Conservation (phyloP, 306 rosid genomes). For the Vicia faba region DNA sequence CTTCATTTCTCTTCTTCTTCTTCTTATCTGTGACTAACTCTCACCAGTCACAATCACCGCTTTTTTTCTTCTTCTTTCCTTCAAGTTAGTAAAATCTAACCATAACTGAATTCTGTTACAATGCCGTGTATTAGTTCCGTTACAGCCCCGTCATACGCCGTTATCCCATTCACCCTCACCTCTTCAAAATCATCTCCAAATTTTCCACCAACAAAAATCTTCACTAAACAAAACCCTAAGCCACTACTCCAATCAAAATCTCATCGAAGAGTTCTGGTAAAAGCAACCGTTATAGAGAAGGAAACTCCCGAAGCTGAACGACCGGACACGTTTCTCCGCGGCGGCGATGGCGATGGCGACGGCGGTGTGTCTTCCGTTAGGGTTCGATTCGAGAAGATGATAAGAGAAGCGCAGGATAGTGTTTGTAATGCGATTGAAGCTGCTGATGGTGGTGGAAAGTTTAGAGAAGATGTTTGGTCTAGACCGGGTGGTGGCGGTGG, state of each 20-base stretch:
- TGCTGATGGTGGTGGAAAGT: constrained; percentile 75
- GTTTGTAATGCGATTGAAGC: constrained; percentile 78
- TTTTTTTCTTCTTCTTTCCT: background rate
- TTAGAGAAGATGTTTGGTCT: constrained; percentile 97
- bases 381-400: constrained; percentile 94
- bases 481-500: constrained; percentile 99
- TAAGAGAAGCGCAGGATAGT: constrained; percentile 84
- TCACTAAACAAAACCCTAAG: background rate
- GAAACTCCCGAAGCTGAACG: constrained; percentile 77
- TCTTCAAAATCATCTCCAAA: constrained; percentile 18
- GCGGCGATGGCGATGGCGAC: constrained; percentile 51
- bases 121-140: constrained; percentile 44
- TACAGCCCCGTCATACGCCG: constrained; percentile 39
- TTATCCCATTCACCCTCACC: constrained; percentile 20
- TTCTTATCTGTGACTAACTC: background rate
- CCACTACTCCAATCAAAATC: constrained; percentile 4
- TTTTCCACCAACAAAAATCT: constrained; percentile 1
- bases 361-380: constrained; percentile 53
- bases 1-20: background rate
- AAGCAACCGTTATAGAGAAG: constrained; percentile 67
- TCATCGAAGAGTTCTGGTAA: constrained; percentile 27
- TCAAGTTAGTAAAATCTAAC: background rate
- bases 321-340: constrained; percentile 79
- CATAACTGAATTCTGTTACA: background rate
- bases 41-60: background rate